Evolutionary conservation across 1,284 basidiomycete species (phyloP), one percentile per base, ranked within the genome.

Genomic region (Cutaneotrichosporon dermatis): DNA sequence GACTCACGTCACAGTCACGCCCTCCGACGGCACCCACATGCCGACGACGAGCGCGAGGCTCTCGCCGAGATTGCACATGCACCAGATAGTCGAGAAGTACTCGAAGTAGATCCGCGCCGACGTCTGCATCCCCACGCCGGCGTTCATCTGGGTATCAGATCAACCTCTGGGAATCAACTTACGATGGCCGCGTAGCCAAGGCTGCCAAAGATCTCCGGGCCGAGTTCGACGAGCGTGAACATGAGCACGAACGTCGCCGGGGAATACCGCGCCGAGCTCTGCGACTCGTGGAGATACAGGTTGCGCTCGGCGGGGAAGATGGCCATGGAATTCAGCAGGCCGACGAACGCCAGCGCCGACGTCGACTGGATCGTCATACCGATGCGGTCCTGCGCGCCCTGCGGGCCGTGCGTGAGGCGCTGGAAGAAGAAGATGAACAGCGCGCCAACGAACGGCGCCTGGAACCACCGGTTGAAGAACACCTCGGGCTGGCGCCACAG

Each of bases 371-470:
- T 72, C 1, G 72, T 67, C 11, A 75, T 59, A 60, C 80, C 80
- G 37, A 82, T 76, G 2, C 79, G 73, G 61, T 79, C 75, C 63
- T 82, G 80, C 0, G 78, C 76, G 64, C 69, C 70, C 39, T 69
- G 65, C 3, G 79, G 75, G 0, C 77, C 76, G 37, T 71, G 67
- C 2, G 58, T 69, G 10, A 79, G 63, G 3, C 79, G 71, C 45
- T 74, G 75, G 66, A 78, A 80, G 69, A 79, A 80, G 3, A 80
- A 65, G 58, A 79, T 73, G 64, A 79, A 78, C 56, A 80, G 58
- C 8, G 64, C 68, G 36, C 70, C 76, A n/a, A 79, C 64, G 9
- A 79, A 65, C 3, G 79, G 76, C 2, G 72, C 69, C 55, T 79
- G 78, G 7, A 75, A 62, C 12, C 78, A 59, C 11, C 79, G 68